Percentiles rank a stretch among this genome's conserved stretches.
Evolutionary conservation across 2,329 filamentous ascomycete genomes (phyloP).

Genomic region (Ceratocystis alfenasii): DNA sequence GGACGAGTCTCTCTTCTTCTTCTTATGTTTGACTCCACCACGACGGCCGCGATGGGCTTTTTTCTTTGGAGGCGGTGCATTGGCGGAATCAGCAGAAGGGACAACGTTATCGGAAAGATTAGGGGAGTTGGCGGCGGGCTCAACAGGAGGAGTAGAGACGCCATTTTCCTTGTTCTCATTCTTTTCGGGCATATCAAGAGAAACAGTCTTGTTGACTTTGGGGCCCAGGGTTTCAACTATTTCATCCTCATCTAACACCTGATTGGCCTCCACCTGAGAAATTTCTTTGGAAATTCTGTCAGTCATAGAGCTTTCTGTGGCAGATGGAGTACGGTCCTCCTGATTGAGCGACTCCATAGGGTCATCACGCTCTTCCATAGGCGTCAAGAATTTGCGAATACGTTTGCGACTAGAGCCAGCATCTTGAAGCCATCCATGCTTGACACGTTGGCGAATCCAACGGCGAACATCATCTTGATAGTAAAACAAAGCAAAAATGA

Average conservation of each 20-base stretch:
- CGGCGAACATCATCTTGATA: conserved; percentile 37
- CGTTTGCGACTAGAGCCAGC: conserved; percentile 18
- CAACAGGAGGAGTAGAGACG: background rate
- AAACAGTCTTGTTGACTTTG: background rate
- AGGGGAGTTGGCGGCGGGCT: conserved; percentile 11
- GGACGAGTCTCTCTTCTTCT: conserved; percentile 42
- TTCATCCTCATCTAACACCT: background rate
- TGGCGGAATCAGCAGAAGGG: conserved; percentile 18
- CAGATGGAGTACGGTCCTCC: background rate
- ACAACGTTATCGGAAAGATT: conserved; percentile 15
- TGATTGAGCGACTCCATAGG: conserved; percentile 12
- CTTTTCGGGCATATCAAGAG: background rate
- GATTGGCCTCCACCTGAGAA: background rate
- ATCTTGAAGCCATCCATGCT: conserved; percentile 17
- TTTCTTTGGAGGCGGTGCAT: conserved; percentile 37
- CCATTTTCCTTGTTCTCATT: conserved; percentile 4
- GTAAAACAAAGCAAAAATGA: conserved; percentile 34
- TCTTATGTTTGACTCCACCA: conserved; percentile 56
- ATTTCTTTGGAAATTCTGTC: conserved; percentile 8
- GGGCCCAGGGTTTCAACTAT: background rate
- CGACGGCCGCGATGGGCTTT: conserved; percentile 60
- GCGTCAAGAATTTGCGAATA: conserved; percentile 17
- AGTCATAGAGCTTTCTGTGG: background rate
- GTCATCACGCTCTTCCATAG: conserved; percentile 19
- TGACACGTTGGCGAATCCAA: conserved; percentile 23